Evolutionary conservation across 2,329 filamentous ascomycete species (phyloP).

Genomic region (Colletotrichum plurivorum): DNA sequence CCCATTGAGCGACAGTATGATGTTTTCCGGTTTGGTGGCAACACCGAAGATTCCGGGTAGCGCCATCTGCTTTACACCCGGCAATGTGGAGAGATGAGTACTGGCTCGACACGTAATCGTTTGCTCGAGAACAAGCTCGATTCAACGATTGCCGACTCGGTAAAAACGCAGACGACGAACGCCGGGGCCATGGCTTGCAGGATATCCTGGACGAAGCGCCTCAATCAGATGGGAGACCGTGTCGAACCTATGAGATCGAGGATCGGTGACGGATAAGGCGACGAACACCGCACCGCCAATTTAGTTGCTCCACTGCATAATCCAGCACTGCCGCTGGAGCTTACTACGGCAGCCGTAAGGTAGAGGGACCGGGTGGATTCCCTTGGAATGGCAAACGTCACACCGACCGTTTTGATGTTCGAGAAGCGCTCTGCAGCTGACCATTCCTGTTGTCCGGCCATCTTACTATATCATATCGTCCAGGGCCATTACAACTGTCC

Average conservation of each 20-base stretch:
- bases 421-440: slow-evolving; percentile 53
- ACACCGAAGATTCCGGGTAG: too few relatives aligned
- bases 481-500: too few relatives aligned
- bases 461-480: too few relatives aligned
- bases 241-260: slow-evolving; percentile 59
- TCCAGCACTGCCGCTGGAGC: slow-evolving; percentile 54
- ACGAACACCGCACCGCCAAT: slow-evolving; percentile 56
- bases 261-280: slow-evolving; percentile 53
- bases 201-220: slow-evolving; percentile 51
- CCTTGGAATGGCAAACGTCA: slow-evolving; percentile 61
- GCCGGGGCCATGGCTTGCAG: slow-evolving; percentile 52
- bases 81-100: too few relatives aligned
- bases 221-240: slow-evolving; percentile 51
- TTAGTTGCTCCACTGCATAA: slow-evolving; percentile 57
- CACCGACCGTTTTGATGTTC: slow-evolving; percentile 58
- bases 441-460: slow-evolving; percentile 39
- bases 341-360: slow-evolving; percentile 59
- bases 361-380: slow-evolving; percentile 58
- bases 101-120: slow-evolving; percentile 48
- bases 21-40: too few relatives aligned
- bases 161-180: slow-evolving; percentile 57
- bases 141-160: not conserved
- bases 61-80: too few relatives aligned
- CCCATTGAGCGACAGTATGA: too few relatives aligned
- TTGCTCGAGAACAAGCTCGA: slow-evolving; percentile 41